Evolutionary conservation across 78 protist species (phyloP).

Genomic region (Neovahlkampfia damariscottae): DNA sequence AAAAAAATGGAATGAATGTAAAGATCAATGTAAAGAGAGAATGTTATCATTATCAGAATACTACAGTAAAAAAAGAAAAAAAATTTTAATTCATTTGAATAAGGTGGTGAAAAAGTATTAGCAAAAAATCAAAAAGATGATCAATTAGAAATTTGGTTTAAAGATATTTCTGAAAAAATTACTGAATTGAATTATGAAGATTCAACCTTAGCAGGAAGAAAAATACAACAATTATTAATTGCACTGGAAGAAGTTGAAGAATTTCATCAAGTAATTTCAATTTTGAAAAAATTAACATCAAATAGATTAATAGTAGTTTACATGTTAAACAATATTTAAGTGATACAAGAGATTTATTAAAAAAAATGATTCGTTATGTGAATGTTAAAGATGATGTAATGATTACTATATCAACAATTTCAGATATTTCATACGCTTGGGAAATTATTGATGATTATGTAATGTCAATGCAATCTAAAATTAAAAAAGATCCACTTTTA

Average conservation of each 20-base stretch:
- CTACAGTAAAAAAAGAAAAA: not conserved
- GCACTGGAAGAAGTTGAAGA: constrained; percentile 88
- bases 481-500: constrained; percentile 51
- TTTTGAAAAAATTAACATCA: no score
- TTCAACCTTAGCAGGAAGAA: constrained; percentile 67
- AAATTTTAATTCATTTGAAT: not conserved
- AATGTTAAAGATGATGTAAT: constrained; percentile 61
- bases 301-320: constrained; percentile 63
- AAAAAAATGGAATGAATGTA: constrained; percentile 59
- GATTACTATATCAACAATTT: constrained; percentile 40
- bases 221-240: constrained; percentile 65
- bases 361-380: constrained; percentile 78
- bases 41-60: constrained; percentile 51
- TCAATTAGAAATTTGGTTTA: constrained; percentile 76
- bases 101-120: constrained; percentile 76
- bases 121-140: constrained; percentile 69
- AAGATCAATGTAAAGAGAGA: constrained; percentile 23
- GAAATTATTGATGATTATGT: constrained; percentile 45
- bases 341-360: constrained; percentile 58
- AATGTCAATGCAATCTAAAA: constrained; percentile 45
- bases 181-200: constrained; percentile 50
- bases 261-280: constrained; percentile 81
- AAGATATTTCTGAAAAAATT: constrained; percentile 29
- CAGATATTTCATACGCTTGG: constrained; percentile 90
- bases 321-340: constrained; percentile 71